phyloP scores from a whole-genome alignment of 805 yeast species.

The Lachancea waltii region DNA sequence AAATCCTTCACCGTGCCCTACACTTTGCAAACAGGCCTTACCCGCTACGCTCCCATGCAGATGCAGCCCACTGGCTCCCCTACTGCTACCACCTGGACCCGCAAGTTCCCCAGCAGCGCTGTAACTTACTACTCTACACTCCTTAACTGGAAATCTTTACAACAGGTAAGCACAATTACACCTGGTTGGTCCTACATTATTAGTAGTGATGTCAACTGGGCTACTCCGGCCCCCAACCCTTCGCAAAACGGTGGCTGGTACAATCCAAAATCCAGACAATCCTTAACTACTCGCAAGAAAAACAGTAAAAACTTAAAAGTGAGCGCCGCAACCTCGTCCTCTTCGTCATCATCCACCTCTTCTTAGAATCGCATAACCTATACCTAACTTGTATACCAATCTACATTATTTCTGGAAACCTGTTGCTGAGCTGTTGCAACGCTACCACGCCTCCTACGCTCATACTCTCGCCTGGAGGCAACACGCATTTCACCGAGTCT shows the following conservation, averaged over 20 bases:
- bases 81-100: constrained; percentile 60
- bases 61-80: constrained; percentile 69
- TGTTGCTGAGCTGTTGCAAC: constrained; percentile 24
- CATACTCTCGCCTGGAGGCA: constrained; percentile 25
- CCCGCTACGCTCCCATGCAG: constrained; percentile 91
- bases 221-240: constrained; percentile 65
- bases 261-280: constrained; percentile 50
- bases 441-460: constrained; percentile 31
- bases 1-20: constrained; percentile 64
- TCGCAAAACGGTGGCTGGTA: constrained; percentile 54
- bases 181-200: constrained; percentile 78
- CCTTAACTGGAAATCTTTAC: constrained; percentile 21
- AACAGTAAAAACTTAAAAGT: constrained; percentile 8
- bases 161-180: constrained; percentile 60
- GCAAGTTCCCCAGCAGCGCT: constrained; percentile 60
- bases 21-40: constrained; percentile 67
- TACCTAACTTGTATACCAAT: constrained; percentile 12
- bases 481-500: constrained; percentile 28
- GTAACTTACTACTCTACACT: constrained; percentile 52
- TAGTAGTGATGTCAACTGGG: constrained; percentile 59
- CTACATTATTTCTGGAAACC: constrained; percentile 26
- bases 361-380: not conserved
- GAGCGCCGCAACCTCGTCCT: not conserved
- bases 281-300: constrained; percentile 27
- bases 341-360: not conserved